These are phyloP conservation scores for Protea cynaroides DNA, from an alignment of 164 flowering plant species.

Conservation along the genomic window DNA sequence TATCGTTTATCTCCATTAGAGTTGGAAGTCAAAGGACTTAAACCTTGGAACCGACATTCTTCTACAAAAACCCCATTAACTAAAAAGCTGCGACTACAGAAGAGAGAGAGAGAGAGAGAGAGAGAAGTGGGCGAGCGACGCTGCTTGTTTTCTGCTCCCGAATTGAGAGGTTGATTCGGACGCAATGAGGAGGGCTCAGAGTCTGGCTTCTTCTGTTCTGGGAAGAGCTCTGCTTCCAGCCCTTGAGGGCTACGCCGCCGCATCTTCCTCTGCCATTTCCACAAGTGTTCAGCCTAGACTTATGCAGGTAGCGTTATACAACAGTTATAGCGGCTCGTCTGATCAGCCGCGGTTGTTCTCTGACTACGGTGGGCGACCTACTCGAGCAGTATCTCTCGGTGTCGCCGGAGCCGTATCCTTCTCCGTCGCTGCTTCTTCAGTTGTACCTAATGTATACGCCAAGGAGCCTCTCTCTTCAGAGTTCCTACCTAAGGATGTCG, in stretches of 20 bases:
- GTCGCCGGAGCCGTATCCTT: slow-evolving; percentile 44
- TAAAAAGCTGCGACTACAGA: too few species aligned
- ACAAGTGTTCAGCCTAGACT: slow-evolving; percentile 13
- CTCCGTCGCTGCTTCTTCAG: slow-evolving; percentile 44
- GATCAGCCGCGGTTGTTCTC: slow-evolving; percentile 8
- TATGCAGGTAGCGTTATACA: slow-evolving; percentile 16
- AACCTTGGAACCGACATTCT: too few species aligned
- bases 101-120: too few species aligned
- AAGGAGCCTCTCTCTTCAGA: slow-evolving; percentile 42
- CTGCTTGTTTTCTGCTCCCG: too few species aligned
- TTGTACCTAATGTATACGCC: slow-evolving; percentile 41
- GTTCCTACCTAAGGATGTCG: slow-evolving; percentile 60
- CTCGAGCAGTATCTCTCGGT: slow-evolving; percentile 13
- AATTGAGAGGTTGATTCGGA: background rate
- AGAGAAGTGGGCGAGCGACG: too few species aligned
- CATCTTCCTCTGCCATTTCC: background rate
- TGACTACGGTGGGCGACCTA: slow-evolving; percentile 8
- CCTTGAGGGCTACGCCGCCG: background rate
- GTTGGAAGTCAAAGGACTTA: too few species aligned
- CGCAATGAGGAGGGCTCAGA: slow-evolving; percentile 11
- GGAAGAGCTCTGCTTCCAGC: background rate
- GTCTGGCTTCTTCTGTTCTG: background rate
- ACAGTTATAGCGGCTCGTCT: slow-evolving; percentile 12
- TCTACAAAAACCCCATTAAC: too few species aligned
- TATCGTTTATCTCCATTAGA: too few species aligned